Evolutionary conservation across 768 basidiomycete genomes (phyloP).

Genomic region (Ramaria rubella): DNA sequence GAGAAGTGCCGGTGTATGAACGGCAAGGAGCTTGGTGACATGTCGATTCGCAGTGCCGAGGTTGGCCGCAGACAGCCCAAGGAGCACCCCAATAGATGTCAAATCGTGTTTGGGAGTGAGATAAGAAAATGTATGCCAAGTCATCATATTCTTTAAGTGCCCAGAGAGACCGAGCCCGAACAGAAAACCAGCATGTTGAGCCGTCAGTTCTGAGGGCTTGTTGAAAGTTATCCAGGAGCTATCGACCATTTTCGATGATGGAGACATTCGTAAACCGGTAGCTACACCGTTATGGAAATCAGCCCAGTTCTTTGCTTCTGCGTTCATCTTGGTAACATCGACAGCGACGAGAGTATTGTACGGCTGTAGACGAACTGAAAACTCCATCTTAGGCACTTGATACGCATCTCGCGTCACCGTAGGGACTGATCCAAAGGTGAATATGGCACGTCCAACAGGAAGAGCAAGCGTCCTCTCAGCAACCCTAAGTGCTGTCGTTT

Average conservation of each 20-base stretch:
- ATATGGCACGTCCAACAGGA: constrained; percentile 85
- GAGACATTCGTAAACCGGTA: constrained; percentile 78
- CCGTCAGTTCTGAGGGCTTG: constrained; percentile 81
- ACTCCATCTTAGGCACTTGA: constrained; percentile 73
- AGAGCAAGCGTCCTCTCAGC: constrained; percentile 86
- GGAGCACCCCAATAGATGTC: constrained; percentile 87
- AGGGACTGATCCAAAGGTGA: constrained; percentile 78
- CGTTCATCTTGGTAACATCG: constrained; percentile 64
- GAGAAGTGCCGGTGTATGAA: constrained; percentile 89
- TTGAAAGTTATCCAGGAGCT: constrained; percentile 97
- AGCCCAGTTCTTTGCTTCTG: constrained; percentile 82
- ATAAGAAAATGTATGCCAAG: constrained; percentile 94
- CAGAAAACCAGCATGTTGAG: constrained; percentile 95
- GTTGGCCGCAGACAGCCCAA: constrained; percentile 90
- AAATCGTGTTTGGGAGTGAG: constrained; percentile 94
- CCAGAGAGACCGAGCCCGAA: constrained; percentile 89
- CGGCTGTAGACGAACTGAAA: constrained; percentile 66
- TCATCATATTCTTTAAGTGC: constrained; percentile 81
- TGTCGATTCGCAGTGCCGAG: constrained; percentile 79
- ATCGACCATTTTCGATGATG: constrained; percentile 69
- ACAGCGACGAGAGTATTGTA: constrained; percentile 56
- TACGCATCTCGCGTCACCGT: constrained; percentile 75
- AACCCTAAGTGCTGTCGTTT: constrained; percentile 70
- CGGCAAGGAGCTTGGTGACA: constrained; percentile 85
- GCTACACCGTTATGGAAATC: constrained; percentile 98